Evolutionary conservation across 768 basidiomycete species (phyloP), one percentile per base, ranked within the genome.

Genomic region (Steccherinum ochraceum): DNA sequence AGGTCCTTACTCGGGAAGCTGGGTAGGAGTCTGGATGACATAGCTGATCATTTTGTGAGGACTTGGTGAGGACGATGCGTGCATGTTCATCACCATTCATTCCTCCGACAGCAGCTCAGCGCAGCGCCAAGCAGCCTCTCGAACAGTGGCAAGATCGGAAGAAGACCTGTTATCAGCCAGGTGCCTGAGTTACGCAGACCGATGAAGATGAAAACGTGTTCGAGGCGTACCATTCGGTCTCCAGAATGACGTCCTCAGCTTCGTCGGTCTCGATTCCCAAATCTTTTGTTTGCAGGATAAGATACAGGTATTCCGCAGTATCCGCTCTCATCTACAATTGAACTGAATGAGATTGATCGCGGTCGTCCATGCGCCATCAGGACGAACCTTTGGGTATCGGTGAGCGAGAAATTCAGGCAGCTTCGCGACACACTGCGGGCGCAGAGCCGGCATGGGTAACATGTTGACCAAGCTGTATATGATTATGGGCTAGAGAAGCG

Each of bases 261-360:
- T 76, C 79, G 30, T 83, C 82, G 7, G 80, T 81, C 13, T 88
- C 86, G 50, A 72, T 66, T 0, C 75, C 81, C 7, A 86, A 61
- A 56, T 89, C 89, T 43, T 74, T 74, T 57, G 80, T 80, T 63
- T 92, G 88, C 27, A 94, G 65, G 13, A 80, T 74, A 23, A 90
- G 70, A 61, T 93, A 96, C 5, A 96, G 65, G 55, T 86, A 80
- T 64, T 95, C 93, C 2, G 91, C 89, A 1, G 89, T 83, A 52
- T 84, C 81, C 10, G 83, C 75, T 50, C 93, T 83, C 50, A 93
- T 73, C 92, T 95, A 52, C 24, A 35, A 49, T 54, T n/a, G 42
- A 43, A 57, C 11, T 18, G 11, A 23, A 43, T 21, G 24, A 23
- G 49, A 11, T 11, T 19, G 5, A 48, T 11, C n/a, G 39, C 27